Evolutionary conservation across 805 yeast species (phyloP).

Genomic region (Isabelozyma heimii): DNA sequence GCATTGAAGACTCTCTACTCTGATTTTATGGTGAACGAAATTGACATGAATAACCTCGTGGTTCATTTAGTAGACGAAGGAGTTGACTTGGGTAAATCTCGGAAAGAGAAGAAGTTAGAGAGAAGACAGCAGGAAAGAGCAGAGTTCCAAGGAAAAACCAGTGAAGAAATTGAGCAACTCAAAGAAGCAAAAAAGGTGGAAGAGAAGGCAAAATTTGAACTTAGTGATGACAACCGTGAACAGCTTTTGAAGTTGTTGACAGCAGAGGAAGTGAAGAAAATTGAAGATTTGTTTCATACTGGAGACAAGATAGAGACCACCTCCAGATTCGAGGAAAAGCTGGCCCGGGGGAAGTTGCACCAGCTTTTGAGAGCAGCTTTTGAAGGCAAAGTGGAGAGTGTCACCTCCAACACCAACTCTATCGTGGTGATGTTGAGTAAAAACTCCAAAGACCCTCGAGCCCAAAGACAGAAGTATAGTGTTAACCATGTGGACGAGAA

Average conservation of each 20-base stretch:
- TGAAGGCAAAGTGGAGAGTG: conserved; percentile 71
- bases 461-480: conserved; percentile 31
- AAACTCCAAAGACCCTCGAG: conserved; percentile 30
- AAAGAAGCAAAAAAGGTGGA: conserved; percentile 21
- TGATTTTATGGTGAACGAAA: conserved; percentile 92
- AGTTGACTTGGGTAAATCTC: conserved; percentile 42
- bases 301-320: conserved; percentile 60
- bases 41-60: conserved; percentile 64
- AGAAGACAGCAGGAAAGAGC: conserved; percentile 39
- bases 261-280: conserved; percentile 53
- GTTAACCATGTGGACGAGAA: conserved; percentile 42
- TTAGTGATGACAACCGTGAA: conserved; percentile 45
- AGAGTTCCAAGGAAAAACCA: conserved; percentile 22
- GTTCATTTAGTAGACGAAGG: conserved; percentile 78
- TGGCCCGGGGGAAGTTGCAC: conserved; percentile 75
- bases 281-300: conserved; percentile 52
- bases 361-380: conserved; percentile 72
- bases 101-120: conserved; percentile 47
- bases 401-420: conserved; percentile 66
- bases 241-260: conserved; percentile 57
- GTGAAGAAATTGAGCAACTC: conserved; percentile 30
- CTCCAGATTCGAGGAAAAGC: conserved; percentile 61
- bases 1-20: conserved; percentile 84
- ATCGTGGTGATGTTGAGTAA: conserved; percentile 61
- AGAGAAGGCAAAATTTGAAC: conserved; percentile 33